A percentile compares a stretch with the other conserved stretches of the same genome.
Conservation (phyloP, 1,284 basidiomycete species). For the Coniferiporia weirii region DNA sequence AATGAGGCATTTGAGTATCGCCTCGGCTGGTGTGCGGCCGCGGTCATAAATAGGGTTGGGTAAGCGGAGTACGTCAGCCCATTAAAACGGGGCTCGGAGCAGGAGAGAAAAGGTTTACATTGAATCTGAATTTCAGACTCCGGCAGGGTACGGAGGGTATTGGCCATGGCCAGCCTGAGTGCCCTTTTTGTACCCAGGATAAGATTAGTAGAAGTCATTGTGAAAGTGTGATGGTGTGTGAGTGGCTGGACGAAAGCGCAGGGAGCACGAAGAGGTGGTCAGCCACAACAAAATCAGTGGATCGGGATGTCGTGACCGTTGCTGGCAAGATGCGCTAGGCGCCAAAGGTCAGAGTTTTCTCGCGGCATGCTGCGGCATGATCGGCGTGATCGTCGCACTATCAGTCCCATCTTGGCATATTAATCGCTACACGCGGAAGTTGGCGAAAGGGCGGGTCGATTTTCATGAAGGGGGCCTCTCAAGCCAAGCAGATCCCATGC, state of each 20-base stretch:
- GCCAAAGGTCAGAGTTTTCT: not conserved
- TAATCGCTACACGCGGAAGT: not conserved
- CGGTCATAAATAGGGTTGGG: no score
- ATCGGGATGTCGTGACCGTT: no score
- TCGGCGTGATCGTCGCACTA: not conserved
- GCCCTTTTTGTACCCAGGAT: conserved; percentile 44
- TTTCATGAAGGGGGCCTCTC: no score
- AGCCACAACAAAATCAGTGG: no score
- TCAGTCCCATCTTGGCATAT: not conserved
- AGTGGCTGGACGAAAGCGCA: no score
- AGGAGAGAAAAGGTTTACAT: conserved; percentile 37
- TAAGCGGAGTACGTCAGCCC: not conserved
- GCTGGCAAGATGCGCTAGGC: no score
- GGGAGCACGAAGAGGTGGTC: no score
- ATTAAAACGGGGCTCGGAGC: not conserved
- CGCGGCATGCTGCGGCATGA: not conserved
- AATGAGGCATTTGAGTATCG: conserved; percentile 44
- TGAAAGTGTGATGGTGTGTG: not conserved
- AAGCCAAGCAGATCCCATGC: no score
- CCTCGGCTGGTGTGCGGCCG: conserved; percentile 40
- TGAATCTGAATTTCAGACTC: conserved; percentile 48
- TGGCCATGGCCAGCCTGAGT: conserved; percentile 45
- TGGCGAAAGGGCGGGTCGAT: no score
- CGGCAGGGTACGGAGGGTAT: conserved; percentile 39
- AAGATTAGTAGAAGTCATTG: not conserved